A percentile compares a stretch with the other conserved stretches of the same genome.
These are phyloP conservation scores for Omphalotus guepiniiformis DNA, from an alignment of 768 basidiomycete species.

Conservation along the genomic window DNA sequence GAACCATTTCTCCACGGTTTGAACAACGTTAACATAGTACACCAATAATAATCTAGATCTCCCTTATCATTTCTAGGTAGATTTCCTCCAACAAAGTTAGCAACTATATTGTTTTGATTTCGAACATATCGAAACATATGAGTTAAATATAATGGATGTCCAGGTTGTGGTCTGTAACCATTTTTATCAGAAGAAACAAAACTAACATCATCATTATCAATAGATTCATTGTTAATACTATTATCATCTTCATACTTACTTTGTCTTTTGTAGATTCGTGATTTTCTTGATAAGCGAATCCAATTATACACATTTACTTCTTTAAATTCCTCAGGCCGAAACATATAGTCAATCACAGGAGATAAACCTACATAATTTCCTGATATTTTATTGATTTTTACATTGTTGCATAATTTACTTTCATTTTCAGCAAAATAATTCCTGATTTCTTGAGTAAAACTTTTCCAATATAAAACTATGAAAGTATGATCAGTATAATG, in stretches of 20 bases:
- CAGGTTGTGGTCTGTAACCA: background rate
- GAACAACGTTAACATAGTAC: constrained; percentile 22
- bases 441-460: constrained; percentile 6
- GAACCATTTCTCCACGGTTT: constrained; percentile 24
- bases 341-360: constrained; percentile 13
- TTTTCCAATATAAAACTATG: constrained; percentile 13
- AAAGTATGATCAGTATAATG: constrained; percentile 19
- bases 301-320: constrained; percentile 15
- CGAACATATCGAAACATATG: constrained; percentile 7
- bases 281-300: constrained; percentile 7
- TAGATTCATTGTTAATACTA: background rate
- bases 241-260: background rate
- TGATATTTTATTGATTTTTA: background rate
- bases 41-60: constrained; percentile 10
- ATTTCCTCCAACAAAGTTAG: constrained; percentile 14
- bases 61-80: constrained; percentile 17
- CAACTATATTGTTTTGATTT: background rate
- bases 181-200: background rate
- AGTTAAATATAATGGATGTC: constrained; percentile 9
- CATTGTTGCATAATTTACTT: background rate
- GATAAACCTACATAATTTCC: constrained; percentile 1
- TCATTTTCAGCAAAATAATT: background rate
- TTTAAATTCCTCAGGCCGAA: constrained; percentile 6
- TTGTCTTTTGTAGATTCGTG: too few species aligned
- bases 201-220: background rate